Evolutionary conservation across 2,329 filamentous ascomycete genomes (phyloP).

Genomic region (Alternaria angustiovoidea): DNA sequence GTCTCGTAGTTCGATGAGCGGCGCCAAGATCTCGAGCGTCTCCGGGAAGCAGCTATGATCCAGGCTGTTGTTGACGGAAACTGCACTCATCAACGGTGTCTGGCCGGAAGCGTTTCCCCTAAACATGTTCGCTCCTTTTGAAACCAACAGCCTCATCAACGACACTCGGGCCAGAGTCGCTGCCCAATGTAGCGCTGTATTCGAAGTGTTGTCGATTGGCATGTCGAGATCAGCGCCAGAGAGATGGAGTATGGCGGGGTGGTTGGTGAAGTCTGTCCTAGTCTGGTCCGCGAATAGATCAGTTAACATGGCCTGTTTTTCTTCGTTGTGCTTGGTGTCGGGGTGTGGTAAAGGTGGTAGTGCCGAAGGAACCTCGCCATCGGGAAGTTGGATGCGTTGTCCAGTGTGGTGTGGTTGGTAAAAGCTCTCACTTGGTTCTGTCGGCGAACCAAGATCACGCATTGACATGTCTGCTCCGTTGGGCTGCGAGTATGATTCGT

Average conservation of each 20-base stretch:
- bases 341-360: slow-evolving; percentile 70
- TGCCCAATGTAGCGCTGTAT: slow-evolving; percentile 96
- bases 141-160: slow-evolving; percentile 80
- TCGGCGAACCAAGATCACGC: slow-evolving; percentile 71
- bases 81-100: slow-evolving; percentile 91
- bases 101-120: slow-evolving; percentile 90
- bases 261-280: slow-evolving; percentile 73
- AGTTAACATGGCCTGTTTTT: slow-evolving; percentile 84
- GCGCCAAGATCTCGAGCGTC: slow-evolving; percentile 84
- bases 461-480: slow-evolving; percentile 64
- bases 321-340: slow-evolving; percentile 70
- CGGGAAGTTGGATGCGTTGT: slow-evolving; percentile 56
- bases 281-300: slow-evolving; percentile 67
- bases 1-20: slow-evolving; percentile 90
- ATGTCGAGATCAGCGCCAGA: slow-evolving; percentile 85
- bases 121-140: slow-evolving; percentile 84
- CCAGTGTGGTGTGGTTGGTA: slow-evolving; percentile 51
- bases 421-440: slow-evolving; percentile 82
- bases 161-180: slow-evolving; percentile 88
- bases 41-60: slow-evolving; percentile 91
- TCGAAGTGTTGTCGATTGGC: slow-evolving; percentile 86
- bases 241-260: slow-evolving; percentile 79
- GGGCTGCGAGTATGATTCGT: slow-evolving; percentile 51
- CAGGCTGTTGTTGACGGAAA: slow-evolving; percentile 91
- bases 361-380: slow-evolving; percentile 65